Evolutionary conservation across 2,329 filamentous ascomycete genomes (phyloP).

Genomic region (Verticillium klebahnii): DNA sequence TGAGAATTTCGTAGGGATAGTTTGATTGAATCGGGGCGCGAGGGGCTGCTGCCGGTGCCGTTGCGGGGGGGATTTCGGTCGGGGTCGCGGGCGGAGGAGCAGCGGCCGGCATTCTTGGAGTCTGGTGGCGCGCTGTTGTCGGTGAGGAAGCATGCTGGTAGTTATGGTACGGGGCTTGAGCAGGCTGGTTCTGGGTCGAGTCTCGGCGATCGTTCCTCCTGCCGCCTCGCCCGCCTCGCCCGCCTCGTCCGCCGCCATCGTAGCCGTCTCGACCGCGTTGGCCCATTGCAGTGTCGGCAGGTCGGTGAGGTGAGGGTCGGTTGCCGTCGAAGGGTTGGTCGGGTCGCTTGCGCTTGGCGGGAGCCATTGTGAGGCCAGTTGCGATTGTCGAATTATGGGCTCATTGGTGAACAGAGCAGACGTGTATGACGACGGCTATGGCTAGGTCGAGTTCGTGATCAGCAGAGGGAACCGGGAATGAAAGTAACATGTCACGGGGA

Average conservation of each 20-base stretch:
- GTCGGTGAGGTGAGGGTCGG: conserved; percentile 59
- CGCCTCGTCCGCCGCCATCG: conserved; percentile 39
- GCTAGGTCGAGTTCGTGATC: not conserved
- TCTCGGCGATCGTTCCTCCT: conserved; percentile 48
- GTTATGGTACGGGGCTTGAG: not conserved
- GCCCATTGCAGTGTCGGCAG: conserved; percentile 48
- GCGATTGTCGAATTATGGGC: not conserved
- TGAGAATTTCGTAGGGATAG: conserved; percentile 74
- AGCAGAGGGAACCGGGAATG: not conserved
- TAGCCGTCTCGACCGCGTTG: conserved; percentile 52
- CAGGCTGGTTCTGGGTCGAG: conserved; percentile 31
- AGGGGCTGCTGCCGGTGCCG: conserved; percentile 18
- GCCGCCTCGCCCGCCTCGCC: conserved; percentile 39
- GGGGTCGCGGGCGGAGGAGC: conserved; percentile 8
- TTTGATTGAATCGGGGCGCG: conserved; percentile 32
- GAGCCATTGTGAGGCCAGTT: conserved; percentile 11
- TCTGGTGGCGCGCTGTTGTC: conserved; percentile 2
- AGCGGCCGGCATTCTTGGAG: conserved; percentile 5
- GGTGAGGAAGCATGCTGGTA: not conserved
- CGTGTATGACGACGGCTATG: not conserved
- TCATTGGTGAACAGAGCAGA: not conserved
- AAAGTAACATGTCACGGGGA: not conserved
- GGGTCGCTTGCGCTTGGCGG: conserved; percentile 56
- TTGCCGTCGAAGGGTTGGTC: conserved; percentile 45
- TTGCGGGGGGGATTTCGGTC: conserved; percentile 5